Conservation (phyloP, 441 rosid genomes). For the Melastoma candidum region DNA sequence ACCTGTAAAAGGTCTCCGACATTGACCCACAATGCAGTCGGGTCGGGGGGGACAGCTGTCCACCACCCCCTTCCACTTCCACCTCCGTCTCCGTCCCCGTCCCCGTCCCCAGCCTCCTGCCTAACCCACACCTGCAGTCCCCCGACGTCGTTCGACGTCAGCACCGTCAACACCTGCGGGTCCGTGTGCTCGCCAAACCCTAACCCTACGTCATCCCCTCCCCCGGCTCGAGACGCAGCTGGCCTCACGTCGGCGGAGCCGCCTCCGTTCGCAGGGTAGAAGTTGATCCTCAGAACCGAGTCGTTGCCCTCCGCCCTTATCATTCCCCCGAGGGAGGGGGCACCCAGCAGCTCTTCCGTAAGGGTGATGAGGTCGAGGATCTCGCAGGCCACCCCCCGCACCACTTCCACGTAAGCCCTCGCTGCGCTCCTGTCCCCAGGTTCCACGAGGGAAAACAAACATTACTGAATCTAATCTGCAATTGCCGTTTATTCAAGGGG, state of each 20-base stretch:
- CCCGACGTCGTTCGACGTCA: slow-evolving; percentile 68
- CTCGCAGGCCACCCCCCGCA: slow-evolving; percentile 53
- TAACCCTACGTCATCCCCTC: slow-evolving; percentile 16
- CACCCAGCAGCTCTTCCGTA: slow-evolving; percentile 41
- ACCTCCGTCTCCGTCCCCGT: slow-evolving; percentile 53
- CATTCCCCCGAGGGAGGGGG: slow-evolving; percentile 46
- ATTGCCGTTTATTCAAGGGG: too few species aligned
- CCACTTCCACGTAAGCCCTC: slow-evolving; percentile 58
- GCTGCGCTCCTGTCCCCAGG: slow-evolving; percentile 41
- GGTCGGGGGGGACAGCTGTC: slow-evolving; percentile 73
- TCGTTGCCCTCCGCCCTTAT: slow-evolving; percentile 58
- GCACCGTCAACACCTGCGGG: slow-evolving; percentile 85
- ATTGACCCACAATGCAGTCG: slow-evolving; percentile 67
- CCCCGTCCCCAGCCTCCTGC: slow-evolving; percentile 20
- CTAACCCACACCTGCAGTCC: slow-evolving; percentile 59
- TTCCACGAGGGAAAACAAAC: too few species aligned
- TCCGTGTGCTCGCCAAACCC: slow-evolving; percentile 88
- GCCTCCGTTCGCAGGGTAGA: slow-evolving; percentile 41
- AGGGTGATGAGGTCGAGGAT: slow-evolving; percentile 67
- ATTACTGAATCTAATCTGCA: too few species aligned
- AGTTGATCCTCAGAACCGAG: slow-evolving; percentile 63
- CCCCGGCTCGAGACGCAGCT: background rate
- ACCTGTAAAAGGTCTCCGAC: slow-evolving; percentile 92
- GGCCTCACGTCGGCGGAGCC: background rate
- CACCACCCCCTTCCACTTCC: slow-evolving; percentile 39